Evolutionary conservation across 179 eudicot species (phyloP), one percentile per base, ranked within the genome.

Genomic region (Actinidia arguta): DNA sequence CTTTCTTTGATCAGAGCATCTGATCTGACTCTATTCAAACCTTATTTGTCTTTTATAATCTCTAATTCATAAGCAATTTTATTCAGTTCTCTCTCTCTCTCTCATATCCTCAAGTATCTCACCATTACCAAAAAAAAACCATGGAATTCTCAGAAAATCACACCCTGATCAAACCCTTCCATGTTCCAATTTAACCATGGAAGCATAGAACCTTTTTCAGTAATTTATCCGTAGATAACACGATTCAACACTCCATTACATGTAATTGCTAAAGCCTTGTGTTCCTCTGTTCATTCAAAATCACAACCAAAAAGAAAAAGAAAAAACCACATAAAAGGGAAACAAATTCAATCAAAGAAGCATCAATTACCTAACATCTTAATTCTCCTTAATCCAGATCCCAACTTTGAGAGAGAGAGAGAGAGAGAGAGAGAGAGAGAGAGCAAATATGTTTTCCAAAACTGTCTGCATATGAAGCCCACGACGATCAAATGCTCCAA

Each of bases 61-160:
- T 48, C 6, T 69, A 22, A 44, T 47, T 50, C 24, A 22, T 22
- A 72, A 20, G 9, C 24, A 75, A 54, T 17, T 39, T 20, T 25
- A 52, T 75, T 36, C 78, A 36, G n/a, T 55, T 55, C 50, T 52
- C 62, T 17, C 20, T n/a, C n/a, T n/a, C n/a, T n/a, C n/a, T 75
- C 64, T 75, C 64, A 54, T 75, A 55, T 75, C 66, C 27, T 75
- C 78, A 52, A 73, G 59, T 27, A 52, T 74, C 62, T 25, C 46
- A 56, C 27, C 48, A 7, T 22, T 22, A 2, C 12, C 68, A 66
- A 66, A 66, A 36, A 4, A 7, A 6, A 2, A 66, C 31, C 36
- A 62, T 22, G 36, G 36, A 36, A 9, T 22, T 63, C n/a, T 11
- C 6, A 11, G 44, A 13, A 54, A n/a, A n/a, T n/a, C n/a, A n/a